phyloP scores from a whole-genome alignment of 495 filamentous ascomycete species.

The Penicillium manginii region DNA sequence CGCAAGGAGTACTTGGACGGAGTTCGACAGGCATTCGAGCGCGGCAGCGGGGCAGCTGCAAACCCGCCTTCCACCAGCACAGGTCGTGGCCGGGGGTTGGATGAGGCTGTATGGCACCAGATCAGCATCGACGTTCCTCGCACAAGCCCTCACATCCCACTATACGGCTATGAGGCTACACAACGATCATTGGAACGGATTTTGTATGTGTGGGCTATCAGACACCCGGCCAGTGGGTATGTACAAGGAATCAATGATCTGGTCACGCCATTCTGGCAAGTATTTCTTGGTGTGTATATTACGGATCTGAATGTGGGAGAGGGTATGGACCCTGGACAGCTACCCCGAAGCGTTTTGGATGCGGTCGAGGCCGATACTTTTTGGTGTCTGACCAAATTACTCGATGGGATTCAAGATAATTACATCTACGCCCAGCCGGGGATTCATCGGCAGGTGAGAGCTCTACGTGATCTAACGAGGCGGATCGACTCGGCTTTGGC shows the following conservation, averaged over 20 bases:
- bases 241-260: conserved; percentile 99
- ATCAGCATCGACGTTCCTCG: conserved; percentile 98
- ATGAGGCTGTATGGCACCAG: conserved; percentile 97
- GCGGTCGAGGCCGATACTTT: conserved; percentile 98
- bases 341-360: conserved; percentile 88
- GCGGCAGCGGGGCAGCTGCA: conserved; percentile 50
- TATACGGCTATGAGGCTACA: conserved; percentile 95
- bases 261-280: conserved; percentile 96
- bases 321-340: conserved; percentile 94
- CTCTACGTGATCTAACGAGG: conserved; percentile 83
- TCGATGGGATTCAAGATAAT: conserved; percentile 98
- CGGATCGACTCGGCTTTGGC: conserved; percentile 85
- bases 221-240: conserved; percentile 95
- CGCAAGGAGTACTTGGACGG: conserved; percentile 97
- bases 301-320: conserved; percentile 88
- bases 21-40: conserved; percentile 91
- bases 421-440: conserved; percentile 97
- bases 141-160: conserved; percentile 91
- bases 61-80: conserved; percentile 43
- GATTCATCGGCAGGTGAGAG: conserved; percentile 90
- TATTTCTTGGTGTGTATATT: conserved; percentile 92
- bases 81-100: conserved; percentile 71
- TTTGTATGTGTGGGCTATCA: conserved; percentile 95
- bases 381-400: conserved; percentile 95
- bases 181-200: conserved; percentile 93